Evolutionary conservation across 352 stramenopile species (phyloP).

Genomic region (Phytopythium cucurbitacearum): DNA sequence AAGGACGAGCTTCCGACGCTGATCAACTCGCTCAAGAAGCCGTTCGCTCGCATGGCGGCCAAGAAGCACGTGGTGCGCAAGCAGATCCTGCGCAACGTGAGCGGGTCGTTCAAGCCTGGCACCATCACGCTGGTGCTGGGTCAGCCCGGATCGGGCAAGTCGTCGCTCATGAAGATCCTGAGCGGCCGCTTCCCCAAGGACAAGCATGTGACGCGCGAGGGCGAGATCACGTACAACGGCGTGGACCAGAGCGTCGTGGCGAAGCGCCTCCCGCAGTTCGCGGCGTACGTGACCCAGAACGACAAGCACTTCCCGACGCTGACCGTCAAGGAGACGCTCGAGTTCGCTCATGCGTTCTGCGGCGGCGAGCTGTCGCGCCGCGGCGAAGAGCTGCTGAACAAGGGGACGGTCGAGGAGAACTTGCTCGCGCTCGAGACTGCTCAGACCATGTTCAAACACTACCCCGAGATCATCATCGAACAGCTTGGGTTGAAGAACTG

Average conservation of each 20-base stretch:
- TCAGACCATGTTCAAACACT: slow-evolving; percentile 21
- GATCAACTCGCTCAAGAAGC: slow-evolving; percentile 21
- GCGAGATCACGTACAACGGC: slow-evolving; percentile 32
- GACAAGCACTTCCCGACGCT: slow-evolving; percentile 45
- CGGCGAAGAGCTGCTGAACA: slow-evolving; percentile 32
- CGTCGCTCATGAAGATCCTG: slow-evolving; percentile 23
- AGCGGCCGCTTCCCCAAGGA: slow-evolving; percentile 21
- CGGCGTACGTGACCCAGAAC: slow-evolving; percentile 39
- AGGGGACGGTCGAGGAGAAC: slow-evolving; percentile 29
- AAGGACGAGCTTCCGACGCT: slow-evolving; percentile 32
- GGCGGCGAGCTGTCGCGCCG: slow-evolving; percentile 19
- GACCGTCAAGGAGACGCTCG: slow-evolving; percentile 47
- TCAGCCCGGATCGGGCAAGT: slow-evolving; percentile 20
- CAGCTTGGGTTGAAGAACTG: slow-evolving; percentile 38
- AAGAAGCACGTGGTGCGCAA: slow-evolving; percentile 29
- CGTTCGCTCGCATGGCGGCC: slow-evolving; percentile 11
- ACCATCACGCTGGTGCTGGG: slow-evolving; percentile 19
- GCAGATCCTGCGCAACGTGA: slow-evolving; percentile 25
- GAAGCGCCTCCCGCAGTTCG: slow-evolving; percentile 37
- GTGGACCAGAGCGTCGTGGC: slow-evolving; percentile 10
- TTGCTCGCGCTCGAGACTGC: slow-evolving; percentile 11
- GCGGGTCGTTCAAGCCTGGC: slow-evolving; percentile 15
- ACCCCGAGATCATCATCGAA: slow-evolving; percentile 39
- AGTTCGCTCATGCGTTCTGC: slow-evolving; percentile 37
- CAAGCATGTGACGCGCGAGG: slow-evolving; percentile 15